These are phyloP conservation scores for Clohesyomyces aquaticus DNA, from an alignment of 495 filamentous ascomycete species.

Conservation along the genomic window DNA sequence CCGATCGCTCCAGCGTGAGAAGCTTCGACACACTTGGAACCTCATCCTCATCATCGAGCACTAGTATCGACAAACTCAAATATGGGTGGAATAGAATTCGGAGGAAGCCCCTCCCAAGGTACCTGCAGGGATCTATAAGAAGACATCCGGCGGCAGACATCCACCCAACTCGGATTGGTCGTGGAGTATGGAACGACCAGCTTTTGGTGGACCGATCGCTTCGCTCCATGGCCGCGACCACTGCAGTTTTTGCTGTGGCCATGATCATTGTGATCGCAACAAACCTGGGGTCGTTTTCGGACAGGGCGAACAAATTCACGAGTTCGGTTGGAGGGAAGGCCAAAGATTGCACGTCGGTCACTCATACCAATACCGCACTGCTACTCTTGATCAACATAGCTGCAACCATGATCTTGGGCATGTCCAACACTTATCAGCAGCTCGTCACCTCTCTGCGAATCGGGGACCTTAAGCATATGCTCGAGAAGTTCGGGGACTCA, in stretches of 20 bases:
- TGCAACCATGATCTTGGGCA: conserved; percentile 36
- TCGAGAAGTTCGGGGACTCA: conserved; percentile 33
- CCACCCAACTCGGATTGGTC: conserved; percentile 29
- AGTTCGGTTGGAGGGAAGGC: conserved; percentile 23
- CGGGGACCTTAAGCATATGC: conserved; percentile 29
- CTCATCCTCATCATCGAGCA: conserved; percentile 21
- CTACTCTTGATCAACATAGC: conserved; percentile 31
- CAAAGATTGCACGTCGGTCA: conserved; percentile 25
- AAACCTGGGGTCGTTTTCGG: conserved; percentile 10
- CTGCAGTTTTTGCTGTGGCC: conserved; percentile 25
- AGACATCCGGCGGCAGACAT: conserved; percentile 24
- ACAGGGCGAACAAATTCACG: conserved; percentile 19
- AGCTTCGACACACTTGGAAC: conserved; percentile 20
- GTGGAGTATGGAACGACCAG: conserved; percentile 37
- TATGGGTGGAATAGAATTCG: conserved; percentile 25
- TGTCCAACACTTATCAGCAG: conserved; percentile 39
- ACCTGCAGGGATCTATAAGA: conserved; percentile 6
- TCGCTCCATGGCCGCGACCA: conserved; percentile 30
- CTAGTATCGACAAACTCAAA: conserved; percentile 25
- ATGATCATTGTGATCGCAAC: conserved; percentile 27
- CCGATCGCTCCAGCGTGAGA: conserved; percentile 12
- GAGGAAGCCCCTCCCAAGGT: conserved; percentile 22
- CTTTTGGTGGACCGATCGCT: conserved; percentile 31
- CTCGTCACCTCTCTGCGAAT: conserved; percentile 34
- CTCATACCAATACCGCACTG: conserved; percentile 25